Evolutionary conservation across 1,284 basidiomycete species (phyloP).

Genomic region (Marasmius fiardii): DNA sequence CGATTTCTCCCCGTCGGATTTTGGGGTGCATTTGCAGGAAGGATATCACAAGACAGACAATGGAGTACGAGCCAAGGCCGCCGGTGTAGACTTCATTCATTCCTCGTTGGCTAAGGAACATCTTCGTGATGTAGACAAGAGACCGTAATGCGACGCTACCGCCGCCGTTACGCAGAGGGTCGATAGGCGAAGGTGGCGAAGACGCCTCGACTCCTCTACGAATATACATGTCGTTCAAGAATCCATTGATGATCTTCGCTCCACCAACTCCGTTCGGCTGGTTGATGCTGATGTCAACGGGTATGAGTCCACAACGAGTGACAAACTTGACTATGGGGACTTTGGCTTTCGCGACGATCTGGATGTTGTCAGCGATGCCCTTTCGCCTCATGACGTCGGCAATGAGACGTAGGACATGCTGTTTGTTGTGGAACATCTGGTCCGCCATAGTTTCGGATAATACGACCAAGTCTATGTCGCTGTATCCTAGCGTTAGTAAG

Average conservation of each 20-base stretch:
- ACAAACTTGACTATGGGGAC: constrained; percentile 95
- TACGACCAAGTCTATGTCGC: constrained; percentile 78
- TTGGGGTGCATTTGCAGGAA: constrained; percentile 98
- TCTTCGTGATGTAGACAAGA: constrained; percentile 86
- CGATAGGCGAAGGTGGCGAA: background rate
- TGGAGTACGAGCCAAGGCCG: constrained; percentile 91
- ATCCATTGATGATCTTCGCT: constrained; percentile 80
- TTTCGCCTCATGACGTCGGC: constrained; percentile 64
- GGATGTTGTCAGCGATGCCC: constrained; percentile 61
- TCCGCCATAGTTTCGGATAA: constrained; percentile 64
- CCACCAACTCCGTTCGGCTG: constrained; percentile 84
- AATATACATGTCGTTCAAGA: constrained; percentile 61
- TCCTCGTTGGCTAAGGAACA: constrained; percentile 84
- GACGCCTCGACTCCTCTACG: background rate
- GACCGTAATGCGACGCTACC: constrained; percentile 63
- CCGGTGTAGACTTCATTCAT: constrained; percentile 99
- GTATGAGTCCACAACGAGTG: constrained; percentile 66
- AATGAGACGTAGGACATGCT: constrained; percentile 56
- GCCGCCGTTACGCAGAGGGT: constrained; percentile 17
- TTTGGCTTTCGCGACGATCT: constrained; percentile 86
- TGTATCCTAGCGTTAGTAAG: constrained; percentile 23
- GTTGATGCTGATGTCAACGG: constrained; percentile 90
- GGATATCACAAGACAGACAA: constrained; percentile 90
- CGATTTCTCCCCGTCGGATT: constrained; percentile 84
- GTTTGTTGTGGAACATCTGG: constrained; percentile 39